These are phyloP conservation scores for Colletotrichum sp. DNA, from an alignment of 2,329 filamentous ascomycete genomes.

Conservation along the genomic window DNA sequence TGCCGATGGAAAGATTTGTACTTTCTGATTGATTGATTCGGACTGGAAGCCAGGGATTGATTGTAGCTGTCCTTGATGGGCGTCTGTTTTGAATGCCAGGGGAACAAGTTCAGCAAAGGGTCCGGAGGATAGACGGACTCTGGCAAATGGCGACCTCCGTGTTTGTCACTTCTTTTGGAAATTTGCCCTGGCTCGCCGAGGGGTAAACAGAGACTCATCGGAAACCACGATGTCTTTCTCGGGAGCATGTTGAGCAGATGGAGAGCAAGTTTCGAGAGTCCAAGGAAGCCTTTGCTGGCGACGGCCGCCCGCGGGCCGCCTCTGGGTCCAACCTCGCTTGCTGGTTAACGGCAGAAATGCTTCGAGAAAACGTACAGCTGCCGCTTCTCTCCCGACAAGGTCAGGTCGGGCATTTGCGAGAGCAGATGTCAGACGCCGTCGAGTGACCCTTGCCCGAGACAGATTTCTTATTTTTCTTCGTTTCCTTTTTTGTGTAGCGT, in stretches of 20 bases:
- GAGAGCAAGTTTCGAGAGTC: not conserved
- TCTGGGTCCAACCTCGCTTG: not conserved
- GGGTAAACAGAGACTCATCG: not conserved
- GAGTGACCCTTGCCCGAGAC: not conserved
- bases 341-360: not conserved
- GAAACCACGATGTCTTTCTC: not conserved
- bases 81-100: not conserved
- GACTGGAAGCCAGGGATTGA: not conserved
- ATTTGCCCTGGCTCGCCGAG: not conserved
- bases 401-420: not conserved
- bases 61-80: not conserved
- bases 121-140: not conserved
- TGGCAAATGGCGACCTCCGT: not conserved
- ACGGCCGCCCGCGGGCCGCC: not conserved
- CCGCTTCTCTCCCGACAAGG: not conserved
- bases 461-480: not conserved
- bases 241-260: not conserved
- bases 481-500: not conserved
- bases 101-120: not conserved
- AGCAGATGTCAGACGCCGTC: slow-evolving; percentile 6
- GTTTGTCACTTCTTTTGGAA: not conserved
- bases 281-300: not conserved
- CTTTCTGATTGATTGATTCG: not conserved
- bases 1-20: not conserved
- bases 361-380: not conserved